phyloP scores from a whole-genome alignment of 2,329 filamentous ascomycete species.

The Diaporthe helianthi region DNA sequence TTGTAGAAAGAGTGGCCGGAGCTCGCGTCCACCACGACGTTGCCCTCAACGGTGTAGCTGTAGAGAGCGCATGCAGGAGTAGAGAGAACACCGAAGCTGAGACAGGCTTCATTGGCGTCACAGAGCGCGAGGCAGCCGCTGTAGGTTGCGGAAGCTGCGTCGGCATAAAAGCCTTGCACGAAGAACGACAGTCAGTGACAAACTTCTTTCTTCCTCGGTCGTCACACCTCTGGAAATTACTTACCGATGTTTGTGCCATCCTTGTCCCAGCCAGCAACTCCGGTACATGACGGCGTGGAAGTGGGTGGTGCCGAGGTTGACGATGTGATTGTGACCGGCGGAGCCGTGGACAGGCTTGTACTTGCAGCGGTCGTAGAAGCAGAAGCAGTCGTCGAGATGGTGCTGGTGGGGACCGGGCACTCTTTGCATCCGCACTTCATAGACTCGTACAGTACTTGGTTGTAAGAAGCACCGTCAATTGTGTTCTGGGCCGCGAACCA shows the following conservation, averaged over 20 bases:
- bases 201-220: background rate
- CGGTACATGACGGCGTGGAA: constrained; percentile 29
- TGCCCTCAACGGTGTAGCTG: constrained; percentile 30
- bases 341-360: constrained; percentile 3
- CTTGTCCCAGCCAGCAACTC: constrained; percentile 26
- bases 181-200: background rate
- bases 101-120: constrained; percentile 29
- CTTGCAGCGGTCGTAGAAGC: constrained; percentile 16
- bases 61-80: constrained; percentile 31
- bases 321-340: constrained; percentile 5
- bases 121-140: constrained; percentile 30
- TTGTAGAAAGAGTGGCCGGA: constrained; percentile 32
- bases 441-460: constrained; percentile 38
- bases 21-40: constrained; percentile 17
- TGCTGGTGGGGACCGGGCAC: constrained; percentile 27
- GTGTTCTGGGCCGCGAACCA: constrained; percentile 36
- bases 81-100: constrained; percentile 30
- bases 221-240: background rate
- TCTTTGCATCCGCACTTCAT: constrained; percentile 28
- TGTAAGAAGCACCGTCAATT: constrained; percentile 36
- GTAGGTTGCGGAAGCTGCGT: constrained; percentile 31
- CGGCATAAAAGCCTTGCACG: constrained; percentile 29
- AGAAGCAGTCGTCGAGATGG: constrained; percentile 27
- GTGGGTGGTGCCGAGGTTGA: constrained; percentile 6
- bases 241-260: constrained; percentile 32